Percentiles rank a stretch among this genome's conserved stretches.
Conservation (phyloP, 1,139 yeast species). For the Nematodospora anomalae region DNA sequence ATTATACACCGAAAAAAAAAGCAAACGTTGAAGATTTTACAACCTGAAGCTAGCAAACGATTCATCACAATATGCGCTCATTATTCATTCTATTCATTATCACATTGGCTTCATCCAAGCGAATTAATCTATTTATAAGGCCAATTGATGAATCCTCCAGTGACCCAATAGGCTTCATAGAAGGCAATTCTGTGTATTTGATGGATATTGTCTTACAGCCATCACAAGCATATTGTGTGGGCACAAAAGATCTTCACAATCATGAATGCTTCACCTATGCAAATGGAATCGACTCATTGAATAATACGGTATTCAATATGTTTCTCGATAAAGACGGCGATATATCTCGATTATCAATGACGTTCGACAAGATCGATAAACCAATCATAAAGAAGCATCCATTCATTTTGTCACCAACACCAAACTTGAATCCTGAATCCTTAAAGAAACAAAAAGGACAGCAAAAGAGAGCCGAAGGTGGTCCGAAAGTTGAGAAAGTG, state of each 20-base stretch:
- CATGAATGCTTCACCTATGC: constrained; percentile 34
- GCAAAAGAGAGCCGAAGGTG: constrained; percentile 5
- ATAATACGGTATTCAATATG: constrained; percentile 17
- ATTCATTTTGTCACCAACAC: constrained; percentile 21
- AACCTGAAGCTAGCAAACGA: not conserved
- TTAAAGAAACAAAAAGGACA: constrained; percentile 13
- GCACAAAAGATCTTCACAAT: constrained; percentile 28
- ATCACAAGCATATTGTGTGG: constrained; percentile 27
- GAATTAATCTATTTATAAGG: constrained; percentile 15
- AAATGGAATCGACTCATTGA: constrained; percentile 10
- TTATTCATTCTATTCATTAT: constrained; percentile 4
- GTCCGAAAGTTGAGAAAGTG: constrained; percentile 11
- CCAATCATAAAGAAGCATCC: constrained; percentile 13
- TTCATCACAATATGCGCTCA: not conserved
- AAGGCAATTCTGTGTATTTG: constrained; percentile 12
- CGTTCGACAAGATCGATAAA: constrained; percentile 11
- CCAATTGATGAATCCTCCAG: constrained; percentile 13
- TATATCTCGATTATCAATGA: constrained; percentile 17
- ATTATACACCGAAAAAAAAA: not conserved
- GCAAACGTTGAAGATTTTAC: not conserved
- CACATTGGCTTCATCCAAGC: constrained; percentile 8
- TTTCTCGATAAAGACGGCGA: constrained; percentile 16
- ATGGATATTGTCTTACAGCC: constrained; percentile 7
- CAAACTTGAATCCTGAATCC: constrained; percentile 29
- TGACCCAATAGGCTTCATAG: constrained; percentile 19